Evolutionary conservation across 176 grass and related monocot species (phyloP).

Genomic region (Pharus latifolius): DNA sequence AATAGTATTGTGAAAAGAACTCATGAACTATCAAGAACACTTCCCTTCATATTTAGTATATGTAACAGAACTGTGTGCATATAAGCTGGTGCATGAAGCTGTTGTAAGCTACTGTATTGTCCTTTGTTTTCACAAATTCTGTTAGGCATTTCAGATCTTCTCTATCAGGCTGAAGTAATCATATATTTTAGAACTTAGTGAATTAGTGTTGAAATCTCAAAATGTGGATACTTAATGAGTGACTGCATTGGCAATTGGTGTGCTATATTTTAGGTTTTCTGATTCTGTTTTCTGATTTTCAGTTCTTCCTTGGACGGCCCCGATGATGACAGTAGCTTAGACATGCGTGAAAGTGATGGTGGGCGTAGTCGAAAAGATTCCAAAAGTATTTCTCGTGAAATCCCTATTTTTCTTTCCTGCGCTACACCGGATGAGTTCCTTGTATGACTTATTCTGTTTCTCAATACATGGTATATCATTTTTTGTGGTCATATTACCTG

Average conservation of each 20-base stretch:
- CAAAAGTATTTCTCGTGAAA: slow-evolving; percentile 56
- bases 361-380: slow-evolving; percentile 46
- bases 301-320: slow-evolving; percentile 88
- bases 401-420: slow-evolving; percentile 74
- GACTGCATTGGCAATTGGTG: neutral
- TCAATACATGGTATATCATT: neutral
- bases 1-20: neutral
- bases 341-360: slow-evolving; percentile 40
- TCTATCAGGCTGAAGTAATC: neutral
- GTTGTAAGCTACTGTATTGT: neutral
- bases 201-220: no score
- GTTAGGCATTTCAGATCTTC: slow-evolving; percentile 5
- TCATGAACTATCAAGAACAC: neutral
- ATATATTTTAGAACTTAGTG: no score
- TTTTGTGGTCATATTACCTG: neutral
- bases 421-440: slow-evolving; percentile 95
- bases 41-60: slow-evolving; percentile 1
- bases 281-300: slow-evolving; percentile 12
- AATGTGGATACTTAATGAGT: neutral
- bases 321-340: slow-evolving; percentile 62
- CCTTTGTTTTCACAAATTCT: slow-evolving; percentile 5
- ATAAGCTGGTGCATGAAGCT: neutral
- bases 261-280: slow-evolving; percentile 1
- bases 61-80: slow-evolving; percentile 4
- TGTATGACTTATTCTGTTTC: slow-evolving; percentile 36